These are phyloP conservation scores for Crepidotus variabilis DNA, from an alignment of 768 basidiomycete species.

Conservation along the genomic window DNA sequence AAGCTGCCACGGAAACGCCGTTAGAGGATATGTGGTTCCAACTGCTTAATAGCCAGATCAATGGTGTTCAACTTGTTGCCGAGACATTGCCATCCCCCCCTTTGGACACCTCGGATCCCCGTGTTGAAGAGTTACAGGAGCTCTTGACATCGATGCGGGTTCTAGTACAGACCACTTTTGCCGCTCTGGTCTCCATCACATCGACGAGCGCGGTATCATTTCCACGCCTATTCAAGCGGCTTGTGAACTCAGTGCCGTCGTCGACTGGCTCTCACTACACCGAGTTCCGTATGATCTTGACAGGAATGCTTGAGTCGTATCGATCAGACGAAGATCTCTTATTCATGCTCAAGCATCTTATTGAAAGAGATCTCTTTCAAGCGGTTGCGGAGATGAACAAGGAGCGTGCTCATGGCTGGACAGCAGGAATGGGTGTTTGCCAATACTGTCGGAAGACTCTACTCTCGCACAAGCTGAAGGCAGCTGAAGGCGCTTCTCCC, in stretches of 20 bases:
- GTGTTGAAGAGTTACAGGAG: slow-evolving; percentile 12
- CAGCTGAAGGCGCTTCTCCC: not conserved
- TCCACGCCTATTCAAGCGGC: slow-evolving; percentile 86
- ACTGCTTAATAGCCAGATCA: slow-evolving; percentile 77
- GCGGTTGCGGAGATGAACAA: slow-evolving; percentile 56
- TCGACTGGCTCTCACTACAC: slow-evolving; percentile 70
- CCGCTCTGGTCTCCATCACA: slow-evolving; percentile 78
- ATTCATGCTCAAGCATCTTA: slow-evolving; percentile 74
- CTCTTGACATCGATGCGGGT: slow-evolving; percentile 56
- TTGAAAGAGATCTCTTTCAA: slow-evolving; percentile 80
- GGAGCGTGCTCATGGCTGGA: slow-evolving; percentile 64
- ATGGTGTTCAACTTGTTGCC: slow-evolving; percentile 71
- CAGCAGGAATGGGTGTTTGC: slow-evolving; percentile 46
- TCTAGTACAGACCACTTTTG: slow-evolving; percentile 82
- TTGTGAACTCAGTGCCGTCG: slow-evolving; percentile 71
- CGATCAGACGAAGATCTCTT: slow-evolving; percentile 89
- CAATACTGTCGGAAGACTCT: slow-evolving; percentile 49
- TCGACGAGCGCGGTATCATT: slow-evolving; percentile 82
- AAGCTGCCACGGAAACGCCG: slow-evolving; percentile 35
- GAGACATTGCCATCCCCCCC: slow-evolving; percentile 21
- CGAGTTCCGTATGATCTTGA: slow-evolving; percentile 87
- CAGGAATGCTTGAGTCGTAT: slow-evolving; percentile 95
- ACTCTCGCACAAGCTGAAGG: not conserved
- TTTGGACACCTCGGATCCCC: slow-evolving; percentile 2
- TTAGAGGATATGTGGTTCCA: slow-evolving; percentile 90